Conservation (phyloP, 2,329 filamentous ascomycete genomes). For the Claviceps pazoutovae region DNA sequence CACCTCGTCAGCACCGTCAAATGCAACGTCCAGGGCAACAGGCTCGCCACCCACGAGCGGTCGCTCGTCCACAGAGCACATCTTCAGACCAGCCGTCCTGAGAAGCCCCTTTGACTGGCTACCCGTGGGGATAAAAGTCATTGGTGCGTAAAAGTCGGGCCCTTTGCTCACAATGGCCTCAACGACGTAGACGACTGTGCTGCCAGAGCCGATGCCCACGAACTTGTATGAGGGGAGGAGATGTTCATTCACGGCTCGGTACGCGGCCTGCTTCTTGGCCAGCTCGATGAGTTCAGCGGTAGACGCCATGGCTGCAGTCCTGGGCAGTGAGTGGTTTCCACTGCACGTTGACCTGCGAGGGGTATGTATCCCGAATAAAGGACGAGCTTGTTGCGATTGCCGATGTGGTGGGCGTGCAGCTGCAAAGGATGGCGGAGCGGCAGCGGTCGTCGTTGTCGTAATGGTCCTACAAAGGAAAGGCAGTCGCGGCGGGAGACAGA, state of each 20-base stretch:
- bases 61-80: constrained; percentile 65
- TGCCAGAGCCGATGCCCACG: constrained; percentile 69
- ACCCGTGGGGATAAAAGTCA: constrained; percentile 85
- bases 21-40: constrained; percentile 67
- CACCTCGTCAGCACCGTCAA: constrained; percentile 95
- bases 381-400: background rate
- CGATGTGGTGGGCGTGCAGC: background rate
- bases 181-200: constrained; percentile 73
- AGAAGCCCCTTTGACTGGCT: constrained; percentile 85
- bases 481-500: background rate
- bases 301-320: constrained; percentile 21
- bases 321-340: background rate
- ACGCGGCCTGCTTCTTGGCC: constrained; percentile 63
- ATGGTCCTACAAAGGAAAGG: background rate
- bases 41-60: constrained; percentile 31
- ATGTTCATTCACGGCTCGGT: constrained; percentile 59
- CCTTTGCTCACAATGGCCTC: constrained; percentile 59
- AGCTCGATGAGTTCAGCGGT: constrained; percentile 41
- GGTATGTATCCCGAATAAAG: background rate
- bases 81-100: constrained; percentile 58
- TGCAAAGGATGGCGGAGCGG: background rate
- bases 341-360: background rate
- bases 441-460: background rate
- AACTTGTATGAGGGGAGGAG: constrained; percentile 48
- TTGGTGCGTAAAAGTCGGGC: constrained; percentile 38